Percentiles rank a stretch among this genome's conserved stretches.
Conservation (phyloP, 352 stramenopile genomes). For the Hyaloperonospora brassicae region DNA sequence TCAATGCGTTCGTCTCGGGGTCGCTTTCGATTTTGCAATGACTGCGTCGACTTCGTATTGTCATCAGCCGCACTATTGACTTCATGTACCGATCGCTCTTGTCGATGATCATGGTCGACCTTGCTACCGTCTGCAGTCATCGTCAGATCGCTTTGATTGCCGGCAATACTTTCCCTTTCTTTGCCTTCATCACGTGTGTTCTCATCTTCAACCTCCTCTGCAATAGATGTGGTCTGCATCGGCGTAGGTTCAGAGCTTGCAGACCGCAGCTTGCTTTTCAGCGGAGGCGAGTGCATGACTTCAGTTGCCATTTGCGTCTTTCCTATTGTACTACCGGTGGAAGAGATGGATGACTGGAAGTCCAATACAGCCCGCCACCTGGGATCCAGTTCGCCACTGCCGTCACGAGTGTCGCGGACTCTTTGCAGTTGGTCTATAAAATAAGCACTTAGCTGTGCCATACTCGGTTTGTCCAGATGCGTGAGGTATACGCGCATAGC, state of each 20-base stretch:
- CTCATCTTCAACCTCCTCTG: slow-evolving; percentile 24
- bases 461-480: slow-evolving; percentile 55
- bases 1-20: slow-evolving; percentile 3
- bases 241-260: slow-evolving; percentile 30
- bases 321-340: slow-evolving; percentile 10
- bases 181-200: background rate
- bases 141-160: slow-evolving; percentile 6
- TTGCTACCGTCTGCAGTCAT: slow-evolving; percentile 5
- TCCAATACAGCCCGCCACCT: slow-evolving; percentile 59
- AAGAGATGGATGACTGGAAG: slow-evolving; percentile 45
- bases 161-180: slow-evolving; percentile 9
- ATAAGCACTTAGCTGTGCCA: slow-evolving; percentile 57
- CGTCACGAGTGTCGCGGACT: slow-evolving; percentile 34
- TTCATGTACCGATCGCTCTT: slow-evolving; percentile 11
- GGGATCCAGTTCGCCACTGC: slow-evolving; percentile 34
- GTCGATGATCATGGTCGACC: slow-evolving; percentile 16
- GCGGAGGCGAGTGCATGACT: slow-evolving; percentile 18
- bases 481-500: slow-evolving; percentile 60
- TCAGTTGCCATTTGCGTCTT: slow-evolving; percentile 9
- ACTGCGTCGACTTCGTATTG: background rate
- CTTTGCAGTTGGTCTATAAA: slow-evolving; percentile 54
- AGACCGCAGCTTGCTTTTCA: slow-evolving; percentile 29
- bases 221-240: slow-evolving; percentile 29
- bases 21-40: slow-evolving; percentile 14
- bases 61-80: slow-evolving; percentile 8